Conservation (phyloP, 73 alveolate genomes). For the Urostyla sp. region DNA sequence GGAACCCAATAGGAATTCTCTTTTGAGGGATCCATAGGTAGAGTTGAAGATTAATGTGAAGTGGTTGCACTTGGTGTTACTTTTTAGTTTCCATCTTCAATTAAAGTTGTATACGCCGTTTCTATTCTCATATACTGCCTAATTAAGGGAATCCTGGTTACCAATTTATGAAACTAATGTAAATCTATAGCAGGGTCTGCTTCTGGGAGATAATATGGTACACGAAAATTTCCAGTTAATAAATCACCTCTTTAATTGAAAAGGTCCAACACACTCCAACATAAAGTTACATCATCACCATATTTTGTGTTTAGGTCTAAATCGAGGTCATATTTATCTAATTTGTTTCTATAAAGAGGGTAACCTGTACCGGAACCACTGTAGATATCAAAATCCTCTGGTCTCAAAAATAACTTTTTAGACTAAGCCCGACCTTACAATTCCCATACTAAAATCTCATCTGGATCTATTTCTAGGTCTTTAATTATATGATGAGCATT, state of each 20-base stretch:
- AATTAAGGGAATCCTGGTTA: constrained; percentile 42
- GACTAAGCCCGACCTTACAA: constrained; percentile 58
- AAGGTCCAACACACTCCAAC: constrained; percentile 56
- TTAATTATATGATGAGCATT: constrained; percentile 60
- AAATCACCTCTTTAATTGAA: constrained; percentile 62
- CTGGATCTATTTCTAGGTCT: constrained; percentile 66
- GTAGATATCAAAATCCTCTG: constrained; percentile 42
- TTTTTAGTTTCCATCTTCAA: not conserved
- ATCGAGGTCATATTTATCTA: constrained; percentile 46
- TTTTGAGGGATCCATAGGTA: not conserved
- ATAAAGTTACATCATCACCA: constrained; percentile 58
- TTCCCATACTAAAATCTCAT: constrained; percentile 60
- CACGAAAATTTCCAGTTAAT: constrained; percentile 63
- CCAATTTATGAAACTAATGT: constrained; percentile 51
- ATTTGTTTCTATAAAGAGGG: constrained; percentile 50
- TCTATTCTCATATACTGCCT: constrained; percentile 37
- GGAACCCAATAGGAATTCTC: constrained; percentile 56
- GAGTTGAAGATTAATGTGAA: constrained; percentile 5
- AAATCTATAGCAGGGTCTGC: constrained; percentile 49
- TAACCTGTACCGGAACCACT: constrained; percentile 61
- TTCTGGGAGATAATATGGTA: constrained; percentile 56
- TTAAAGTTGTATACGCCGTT: constrained; percentile 8
- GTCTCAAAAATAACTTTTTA: constrained; percentile 24
- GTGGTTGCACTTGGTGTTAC: not conserved
- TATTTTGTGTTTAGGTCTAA: constrained; percentile 18